Percentiles rank a stretch among this genome's conserved stretches.
Conservation (phyloP, 495 filamentous ascomycete species). For the Parathielavia hyrcaniae region DNA sequence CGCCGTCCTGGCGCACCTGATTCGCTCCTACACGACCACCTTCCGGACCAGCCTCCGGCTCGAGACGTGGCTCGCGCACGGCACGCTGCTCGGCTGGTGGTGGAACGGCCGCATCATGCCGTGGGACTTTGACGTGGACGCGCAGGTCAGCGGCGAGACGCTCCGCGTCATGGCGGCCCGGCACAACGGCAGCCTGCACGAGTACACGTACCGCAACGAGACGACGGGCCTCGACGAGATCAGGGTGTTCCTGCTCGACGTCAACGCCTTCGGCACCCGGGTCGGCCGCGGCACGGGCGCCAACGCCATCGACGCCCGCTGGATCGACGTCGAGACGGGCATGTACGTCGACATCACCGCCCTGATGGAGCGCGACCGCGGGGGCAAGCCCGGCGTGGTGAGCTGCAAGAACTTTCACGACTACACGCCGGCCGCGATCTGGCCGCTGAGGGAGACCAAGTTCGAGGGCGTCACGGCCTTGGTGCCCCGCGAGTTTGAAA, state of each 20-base stretch:
- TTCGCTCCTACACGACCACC: constrained; percentile 66
- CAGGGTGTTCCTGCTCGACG: constrained; percentile 60
- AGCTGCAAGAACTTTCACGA: constrained; percentile 77
- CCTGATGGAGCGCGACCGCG: constrained; percentile 59
- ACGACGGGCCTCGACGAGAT: background rate
- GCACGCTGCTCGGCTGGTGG: constrained; percentile 84
- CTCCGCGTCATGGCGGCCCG: constrained; percentile 54
- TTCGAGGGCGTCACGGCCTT: constrained; percentile 73
- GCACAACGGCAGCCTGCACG: constrained; percentile 60
- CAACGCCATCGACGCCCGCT: constrained; percentile 82
- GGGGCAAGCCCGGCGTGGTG: constrained; percentile 56
- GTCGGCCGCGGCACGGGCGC: constrained; percentile 56
- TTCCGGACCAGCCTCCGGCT: constrained; percentile 52
- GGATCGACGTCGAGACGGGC: constrained; percentile 71
- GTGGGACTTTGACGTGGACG: constrained; percentile 88
- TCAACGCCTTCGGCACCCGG: constrained; percentile 63
- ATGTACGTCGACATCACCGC: constrained; percentile 88
- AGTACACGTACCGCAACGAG: constrained; percentile 47
- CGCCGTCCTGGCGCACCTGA: constrained; percentile 58
- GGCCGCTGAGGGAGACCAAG: constrained; percentile 65
- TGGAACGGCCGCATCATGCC: constrained; percentile 81
- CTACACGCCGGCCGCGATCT: constrained; percentile 66
- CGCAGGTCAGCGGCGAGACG: constrained; percentile 62
- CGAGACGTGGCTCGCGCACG: constrained; percentile 85
- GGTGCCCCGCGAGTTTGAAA: constrained; percentile 69